Evolutionary conservation across 495 filamentous ascomycete species (phyloP).

Genomic region (Annulohypoxylon stygium): DNA sequence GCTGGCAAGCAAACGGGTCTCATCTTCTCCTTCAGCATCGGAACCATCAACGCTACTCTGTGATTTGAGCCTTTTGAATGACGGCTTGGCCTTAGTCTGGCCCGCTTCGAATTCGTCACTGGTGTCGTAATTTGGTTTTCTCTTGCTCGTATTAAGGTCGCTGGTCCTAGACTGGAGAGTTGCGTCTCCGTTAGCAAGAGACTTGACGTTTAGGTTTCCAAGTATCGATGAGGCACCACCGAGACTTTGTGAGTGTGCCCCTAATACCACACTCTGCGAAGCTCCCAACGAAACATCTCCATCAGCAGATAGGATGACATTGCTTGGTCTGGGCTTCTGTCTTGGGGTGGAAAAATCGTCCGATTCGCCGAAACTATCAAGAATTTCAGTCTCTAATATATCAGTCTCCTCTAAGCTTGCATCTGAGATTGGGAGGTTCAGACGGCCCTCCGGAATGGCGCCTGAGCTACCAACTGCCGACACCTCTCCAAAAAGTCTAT

Average conservation of each 20-base stretch:
- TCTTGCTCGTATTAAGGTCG: conserved; percentile 60
- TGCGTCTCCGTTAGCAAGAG: conserved; percentile 41
- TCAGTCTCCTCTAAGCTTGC: conserved; percentile 52
- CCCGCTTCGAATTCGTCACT: conserved; percentile 53
- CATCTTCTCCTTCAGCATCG: conserved; percentile 38
- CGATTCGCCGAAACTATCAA: conserved; percentile 59
- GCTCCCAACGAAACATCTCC: conserved; percentile 51
- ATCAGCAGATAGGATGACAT: conserved; percentile 30
- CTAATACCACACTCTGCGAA: conserved; percentile 54
- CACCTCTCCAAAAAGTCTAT: conserved; percentile 86
- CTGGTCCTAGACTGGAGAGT: conserved; percentile 28
- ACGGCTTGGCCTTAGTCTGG: conserved; percentile 47
- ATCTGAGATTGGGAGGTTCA: conserved; percentile 60
- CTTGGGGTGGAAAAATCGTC: conserved; percentile 54
- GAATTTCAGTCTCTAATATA: conserved; percentile 54
- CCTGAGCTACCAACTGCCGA: conserved; percentile 75
- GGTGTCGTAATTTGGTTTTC: conserved; percentile 56
- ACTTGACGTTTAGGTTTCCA: conserved; percentile 60
- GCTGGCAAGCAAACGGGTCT: conserved; percentile 55
- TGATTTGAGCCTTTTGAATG: conserved; percentile 63
- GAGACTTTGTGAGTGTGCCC: conserved; percentile 58
- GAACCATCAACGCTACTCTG: conserved; percentile 41
- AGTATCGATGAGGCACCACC: conserved; percentile 60
- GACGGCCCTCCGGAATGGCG: conserved; percentile 55
- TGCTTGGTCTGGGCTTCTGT: conserved; percentile 41